Base-by-base conservation (phyloP, 1,284 basidiomycete species). In the Sanghuangporus weigelae region DNA sequence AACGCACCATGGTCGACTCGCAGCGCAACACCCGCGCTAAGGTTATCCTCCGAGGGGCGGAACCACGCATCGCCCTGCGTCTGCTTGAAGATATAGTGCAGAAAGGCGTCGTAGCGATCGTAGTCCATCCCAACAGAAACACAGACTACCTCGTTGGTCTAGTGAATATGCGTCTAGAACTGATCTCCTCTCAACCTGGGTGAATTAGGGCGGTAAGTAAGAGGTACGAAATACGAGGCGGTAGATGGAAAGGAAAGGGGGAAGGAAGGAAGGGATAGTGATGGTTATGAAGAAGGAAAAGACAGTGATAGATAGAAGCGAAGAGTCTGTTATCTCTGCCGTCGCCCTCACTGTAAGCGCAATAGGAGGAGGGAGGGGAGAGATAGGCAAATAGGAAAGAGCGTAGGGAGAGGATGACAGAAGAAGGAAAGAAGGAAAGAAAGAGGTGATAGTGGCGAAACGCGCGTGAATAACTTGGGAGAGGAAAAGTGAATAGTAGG, bases 61-160 rank as follows among this genome's bases (percentile, higher is more conserved):
- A 84, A 84, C 82, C 82, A 84, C 57, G 82, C 82, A 69, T 84
- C 81, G 66, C 81, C 80, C 73, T 84, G 82, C 8, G 82, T 84
- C 72, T 83, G 80, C 71, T 78, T 79, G 77, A 79, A 86, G 63
- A 86, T 84, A 68, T 79, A 77, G 71, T 81, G 79, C 66, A 81
- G 74, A 66, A 81, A 76, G 63, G 79, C 79, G 69, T 81, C 79
- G 74, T 80, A 80, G 66, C 79, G 75, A 75, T 79, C 78, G 73
- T 79, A 79, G 69, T 79, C 78, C 75, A 78, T 79, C 63, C 39
- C 7, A 42, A 10, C 23, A 16, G 11, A 26, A 10, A 19, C 35
- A 23, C 16, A 42, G 36, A 12, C 23, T 55, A 31, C 23, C 7
- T 55, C 21, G n/a, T 55, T 6, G 26, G 26, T 31, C n/a, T 55